Evolutionary conservation across 768 basidiomycete species (phyloP).

Genomic region (Boletus tomentosulus): DNA sequence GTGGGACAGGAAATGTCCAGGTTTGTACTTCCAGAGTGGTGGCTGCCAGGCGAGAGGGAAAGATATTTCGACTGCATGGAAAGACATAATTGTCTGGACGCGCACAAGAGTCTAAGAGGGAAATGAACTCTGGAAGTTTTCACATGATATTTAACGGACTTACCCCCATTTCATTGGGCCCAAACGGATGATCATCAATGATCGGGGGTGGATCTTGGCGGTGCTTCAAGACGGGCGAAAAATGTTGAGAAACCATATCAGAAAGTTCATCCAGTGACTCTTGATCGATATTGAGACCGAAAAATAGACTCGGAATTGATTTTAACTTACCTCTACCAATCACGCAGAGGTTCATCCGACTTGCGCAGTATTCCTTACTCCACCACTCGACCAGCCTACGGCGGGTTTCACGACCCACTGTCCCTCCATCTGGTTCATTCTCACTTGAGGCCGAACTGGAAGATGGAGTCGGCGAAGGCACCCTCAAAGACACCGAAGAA

Average conservation of each 20-base stretch:
- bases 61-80: slow-evolving; percentile 78
- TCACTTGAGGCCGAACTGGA: slow-evolving; percentile 51
- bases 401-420: slow-evolving; percentile 73
- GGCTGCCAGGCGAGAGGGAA: slow-evolving; percentile 76
- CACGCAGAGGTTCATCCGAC: slow-evolving; percentile 75
- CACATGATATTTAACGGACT: slow-evolving; percentile 27
- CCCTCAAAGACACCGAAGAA: slow-evolving; percentile 52
- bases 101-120: slow-evolving; percentile 66
- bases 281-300: slow-evolving; percentile 1
- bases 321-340: slow-evolving; percentile 63
- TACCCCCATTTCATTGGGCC: slow-evolving; percentile 66
- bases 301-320: neutral
- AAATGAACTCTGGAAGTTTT: slow-evolving; percentile 4
- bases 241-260: slow-evolving; percentile 55
- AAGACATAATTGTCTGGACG: slow-evolving; percentile 85
- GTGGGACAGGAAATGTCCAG: slow-evolving; percentile 69
- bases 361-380: slow-evolving; percentile 75
- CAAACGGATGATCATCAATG: slow-evolving; percentile 73
- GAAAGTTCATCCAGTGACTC: slow-evolving; percentile 75
- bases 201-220: slow-evolving; percentile 56
- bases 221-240: slow-evolving; percentile 69
- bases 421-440: slow-evolving; percentile 68
- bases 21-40: slow-evolving; percentile 73
- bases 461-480: slow-evolving; percentile 58
- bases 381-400: slow-evolving; percentile 84